These are phyloP conservation scores for Talaromyces piceae DNA, from an alignment of 2,329 filamentous ascomycete genomes.

Conservation along the genomic window DNA sequence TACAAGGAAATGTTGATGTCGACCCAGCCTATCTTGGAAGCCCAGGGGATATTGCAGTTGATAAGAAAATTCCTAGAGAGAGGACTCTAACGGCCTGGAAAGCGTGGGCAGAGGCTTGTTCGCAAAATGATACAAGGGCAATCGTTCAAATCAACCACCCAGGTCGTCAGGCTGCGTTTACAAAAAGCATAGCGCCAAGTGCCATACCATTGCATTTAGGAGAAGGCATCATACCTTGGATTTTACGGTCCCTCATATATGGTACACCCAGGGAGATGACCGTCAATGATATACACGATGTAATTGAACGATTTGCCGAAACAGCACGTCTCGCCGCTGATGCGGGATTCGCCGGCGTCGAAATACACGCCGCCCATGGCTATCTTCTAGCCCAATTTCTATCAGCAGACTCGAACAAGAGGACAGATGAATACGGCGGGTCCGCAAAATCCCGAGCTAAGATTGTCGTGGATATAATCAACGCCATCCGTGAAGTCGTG, in stretches of 20 bases:
- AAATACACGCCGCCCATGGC: constrained; percentile 48
- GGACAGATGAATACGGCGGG: constrained; percentile 45
- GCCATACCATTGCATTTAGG: constrained; percentile 35
- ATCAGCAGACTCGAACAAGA: constrained; percentile 36
- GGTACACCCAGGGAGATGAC: constrained; percentile 53
- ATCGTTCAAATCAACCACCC: constrained; percentile 42
- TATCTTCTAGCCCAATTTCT: constrained; percentile 37
- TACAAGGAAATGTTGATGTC: not conserved
- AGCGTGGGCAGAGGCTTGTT: constrained; percentile 23
- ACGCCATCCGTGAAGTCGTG: constrained; percentile 34
- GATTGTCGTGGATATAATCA: constrained; percentile 40
- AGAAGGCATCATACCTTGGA: constrained; percentile 26
- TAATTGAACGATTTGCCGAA: constrained; percentile 47
- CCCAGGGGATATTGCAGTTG: not conserved
- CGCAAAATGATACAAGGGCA: constrained; percentile 33
- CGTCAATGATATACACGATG: constrained; percentile 45
- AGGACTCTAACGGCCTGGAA: constrained; percentile 36
- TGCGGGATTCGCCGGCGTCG: constrained; percentile 45
- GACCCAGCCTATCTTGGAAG: not conserved
- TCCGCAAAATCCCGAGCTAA: constrained; percentile 37
- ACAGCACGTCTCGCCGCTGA: constrained; percentile 45
- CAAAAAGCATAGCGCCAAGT: constrained; percentile 28
- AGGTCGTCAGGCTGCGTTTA: constrained; percentile 35
- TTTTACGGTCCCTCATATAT: constrained; percentile 23
- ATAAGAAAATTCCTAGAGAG: constrained; percentile 13